Conservation (phyloP, 2,329 filamentous ascomycete genomes). For the Sclerotinia glacialis region DNA sequence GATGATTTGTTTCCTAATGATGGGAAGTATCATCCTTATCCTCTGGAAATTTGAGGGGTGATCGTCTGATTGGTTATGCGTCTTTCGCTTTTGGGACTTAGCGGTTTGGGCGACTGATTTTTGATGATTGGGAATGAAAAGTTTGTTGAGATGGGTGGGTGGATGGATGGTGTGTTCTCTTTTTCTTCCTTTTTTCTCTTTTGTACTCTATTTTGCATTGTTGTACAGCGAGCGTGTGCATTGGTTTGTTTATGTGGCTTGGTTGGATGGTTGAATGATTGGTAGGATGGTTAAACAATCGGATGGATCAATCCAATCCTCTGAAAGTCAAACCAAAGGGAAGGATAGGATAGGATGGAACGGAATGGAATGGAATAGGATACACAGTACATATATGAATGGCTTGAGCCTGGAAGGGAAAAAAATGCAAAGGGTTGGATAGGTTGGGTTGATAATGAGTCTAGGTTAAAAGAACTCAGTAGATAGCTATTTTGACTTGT, state of each 20-base stretch:
- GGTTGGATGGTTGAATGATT: neutral
- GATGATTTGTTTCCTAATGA: conserved; percentile 27
- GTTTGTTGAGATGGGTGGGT: neutral
- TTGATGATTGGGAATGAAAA: neutral
- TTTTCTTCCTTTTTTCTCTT: neutral
- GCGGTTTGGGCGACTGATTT: neutral
- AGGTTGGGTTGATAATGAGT: neutral
- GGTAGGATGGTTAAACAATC: neutral
- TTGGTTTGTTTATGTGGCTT: neutral
- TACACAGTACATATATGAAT: conserved; percentile 8
- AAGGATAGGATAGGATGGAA: neutral
- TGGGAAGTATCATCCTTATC: conserved; percentile 35
- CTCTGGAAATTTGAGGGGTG: conserved; percentile 4
- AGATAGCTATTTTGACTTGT: conserved; percentile 6
- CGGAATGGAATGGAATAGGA: neutral
- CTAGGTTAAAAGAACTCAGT: neutral
- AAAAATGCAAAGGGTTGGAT: neutral
- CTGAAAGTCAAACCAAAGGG: neutral
- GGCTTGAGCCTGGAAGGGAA: conserved; percentile 16
- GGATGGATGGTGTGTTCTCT: neutral
- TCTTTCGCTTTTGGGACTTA: neutral
- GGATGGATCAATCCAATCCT: neutral
- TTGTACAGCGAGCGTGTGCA: neutral
- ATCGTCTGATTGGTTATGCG: neutral
- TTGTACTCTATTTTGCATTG: neutral